These are phyloP conservation scores for Erodium chrysanthum DNA, from an alignment of 441 rosid species.

Conservation along the genomic window DNA sequence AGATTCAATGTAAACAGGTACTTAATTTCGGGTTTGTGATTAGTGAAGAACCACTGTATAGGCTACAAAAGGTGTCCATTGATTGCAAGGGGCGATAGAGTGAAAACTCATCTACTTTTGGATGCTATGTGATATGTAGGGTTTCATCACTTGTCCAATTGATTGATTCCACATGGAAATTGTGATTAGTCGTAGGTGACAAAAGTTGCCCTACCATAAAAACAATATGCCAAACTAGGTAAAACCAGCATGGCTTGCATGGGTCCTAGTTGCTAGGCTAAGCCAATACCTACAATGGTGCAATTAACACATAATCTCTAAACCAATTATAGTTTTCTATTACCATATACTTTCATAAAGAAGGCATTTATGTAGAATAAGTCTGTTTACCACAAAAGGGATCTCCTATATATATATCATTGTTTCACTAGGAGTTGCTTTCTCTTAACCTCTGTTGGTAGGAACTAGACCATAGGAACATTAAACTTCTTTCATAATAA, in stretches of 20 bases:
- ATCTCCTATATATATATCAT: neutral
- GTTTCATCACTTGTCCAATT: slow-evolving; percentile 6
- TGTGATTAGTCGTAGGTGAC: neutral
- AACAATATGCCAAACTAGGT: slow-evolving; percentile 3
- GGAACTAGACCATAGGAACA: slow-evolving; percentile 4
- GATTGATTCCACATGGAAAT: neutral
- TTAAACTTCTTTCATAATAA: slow-evolving; percentile 9
- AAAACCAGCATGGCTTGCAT: slow-evolving; percentile 1
- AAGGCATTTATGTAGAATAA: slow-evolving; percentile 6
- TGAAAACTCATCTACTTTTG: slow-evolving; percentile 6
- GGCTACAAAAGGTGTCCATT: slow-evolving; percentile 6
- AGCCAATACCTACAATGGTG: neutral
- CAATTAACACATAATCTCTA: slow-evolving; percentile 6
- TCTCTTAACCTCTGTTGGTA: slow-evolving; percentile 4
- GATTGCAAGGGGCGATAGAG: neutral
- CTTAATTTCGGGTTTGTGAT: neutral
- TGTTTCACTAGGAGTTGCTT: neutral
- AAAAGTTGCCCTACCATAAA: neutral
- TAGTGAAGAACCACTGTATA: neutral
- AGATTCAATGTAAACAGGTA: neutral
- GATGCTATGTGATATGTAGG: neutral
- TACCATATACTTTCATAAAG: neutral
- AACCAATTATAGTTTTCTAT: neutral
- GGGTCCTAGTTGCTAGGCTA: slow-evolving; percentile 1
- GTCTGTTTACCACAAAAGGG: neutral